phyloP scores from a whole-genome alignment of 768 basidiomycete species.

The Lactarius vividus region DNA sequence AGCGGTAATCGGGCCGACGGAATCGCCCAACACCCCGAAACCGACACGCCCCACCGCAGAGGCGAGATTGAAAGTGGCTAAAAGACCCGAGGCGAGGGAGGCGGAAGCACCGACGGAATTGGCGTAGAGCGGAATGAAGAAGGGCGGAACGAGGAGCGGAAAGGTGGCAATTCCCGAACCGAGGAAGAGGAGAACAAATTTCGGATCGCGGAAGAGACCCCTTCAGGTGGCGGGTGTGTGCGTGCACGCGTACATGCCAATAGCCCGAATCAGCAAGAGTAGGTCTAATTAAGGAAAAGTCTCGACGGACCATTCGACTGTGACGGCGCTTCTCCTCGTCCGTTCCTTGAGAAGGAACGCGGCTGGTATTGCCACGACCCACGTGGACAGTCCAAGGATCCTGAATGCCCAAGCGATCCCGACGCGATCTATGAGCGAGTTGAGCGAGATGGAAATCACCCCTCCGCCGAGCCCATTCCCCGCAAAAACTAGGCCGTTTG shows the following conservation, averaged over 20 bases:
- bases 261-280: not conserved
- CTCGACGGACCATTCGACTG: conserved; percentile 30
- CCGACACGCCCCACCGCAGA: conserved; percentile 37
- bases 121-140: conserved; percentile 40
- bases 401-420: conserved; percentile 37
- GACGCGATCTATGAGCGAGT: conserved; percentile 32
- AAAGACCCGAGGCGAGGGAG: conserved; percentile 32
- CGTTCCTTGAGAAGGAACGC: conserved; percentile 34
- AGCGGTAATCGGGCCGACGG: conserved; percentile 34
- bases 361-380: conserved; percentile 32
- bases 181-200: conserved; percentile 34
- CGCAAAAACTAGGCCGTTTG: conserved; percentile 38
- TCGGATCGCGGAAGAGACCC: conserved; percentile 34
- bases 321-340: conserved; percentile 24
- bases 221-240: conserved; percentile 14
- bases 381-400: conserved; percentile 34
- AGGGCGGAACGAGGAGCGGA: conserved; percentile 38
- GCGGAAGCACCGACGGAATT: conserved; percentile 32
- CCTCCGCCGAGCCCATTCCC: conserved; percentile 37
- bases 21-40: conserved; percentile 34
- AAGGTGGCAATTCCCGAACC: conserved; percentile 38
- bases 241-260: not conserved
- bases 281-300: not conserved
- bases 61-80: conserved; percentile 38
- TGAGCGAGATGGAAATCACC: conserved; percentile 33